Base-by-base conservation (phyloP, 2,329 filamentous ascomycete species). In the Apiospora arundinis region DNA sequence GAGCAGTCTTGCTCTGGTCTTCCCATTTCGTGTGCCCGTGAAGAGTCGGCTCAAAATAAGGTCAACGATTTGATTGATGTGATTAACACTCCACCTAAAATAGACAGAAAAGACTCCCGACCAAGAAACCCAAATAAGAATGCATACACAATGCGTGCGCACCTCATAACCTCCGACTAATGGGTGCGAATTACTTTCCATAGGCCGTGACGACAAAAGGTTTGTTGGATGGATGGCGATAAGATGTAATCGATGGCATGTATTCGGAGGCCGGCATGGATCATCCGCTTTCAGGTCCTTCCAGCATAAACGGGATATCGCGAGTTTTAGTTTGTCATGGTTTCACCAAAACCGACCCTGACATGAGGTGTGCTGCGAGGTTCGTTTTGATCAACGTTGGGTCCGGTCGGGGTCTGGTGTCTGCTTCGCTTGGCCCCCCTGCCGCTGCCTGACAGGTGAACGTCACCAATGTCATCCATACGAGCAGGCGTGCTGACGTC, bases 371-470 rank as follows among this genome's bases (percentile, higher is more conserved):
- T 84, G n/a, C 72, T 74, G 37, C 81, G 79, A 45, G 83, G 81
- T 72, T 87, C 84, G 56, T 87, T 83, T 68, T 87, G 85, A 25
- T 85, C 83, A 49, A 86, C 86, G 21, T 28, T 46, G 40, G 86
- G 83, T 11, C 77, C 83, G 2, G 81, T 81, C 9, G 85, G 84
- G 0, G 86, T 87, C 67, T 86, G 85, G 68, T 83, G 81, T 16
- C 85, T 82, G 70, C 79, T 77, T 45, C 87, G 83, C 75, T 88
- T 89, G 49, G 75, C 74, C n/a, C 81, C 79, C 52, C 82, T 84
- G 12, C 83, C 83, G 21, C 73, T 73, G 68, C 75, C 71, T 40
- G 32, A 21, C 18, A 63, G 18, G 21, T 12, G 18, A 12, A 40
- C 16, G n/a, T 63, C 56, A n/a, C 18, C 32, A 63, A 40, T 63